Percentiles rank a stretch among this genome's conserved stretches.
These are phyloP conservation scores for Brassica cretica DNA, from an alignment of 345 rosid genomes.

Conservation along the genomic window DNA sequence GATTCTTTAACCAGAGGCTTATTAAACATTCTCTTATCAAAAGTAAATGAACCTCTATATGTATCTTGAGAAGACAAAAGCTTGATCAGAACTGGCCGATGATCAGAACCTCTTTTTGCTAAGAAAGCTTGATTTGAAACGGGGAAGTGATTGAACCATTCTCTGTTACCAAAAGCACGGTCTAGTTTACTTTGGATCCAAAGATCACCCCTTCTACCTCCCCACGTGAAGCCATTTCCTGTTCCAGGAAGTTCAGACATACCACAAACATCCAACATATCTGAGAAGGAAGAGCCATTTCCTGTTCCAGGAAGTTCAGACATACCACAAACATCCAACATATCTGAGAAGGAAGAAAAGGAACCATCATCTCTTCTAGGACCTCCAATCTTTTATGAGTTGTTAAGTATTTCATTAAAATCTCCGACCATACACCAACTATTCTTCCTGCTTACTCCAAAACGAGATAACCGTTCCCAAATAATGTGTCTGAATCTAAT, in stretches of 20 bases:
- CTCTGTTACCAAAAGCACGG: neutral
- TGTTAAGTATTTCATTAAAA: neutral
- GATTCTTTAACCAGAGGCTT: neutral
- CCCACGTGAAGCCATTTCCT: neutral
- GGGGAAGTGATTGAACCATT: neutral
- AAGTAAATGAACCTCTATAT: neutral
- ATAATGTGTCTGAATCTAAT: neutral
- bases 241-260: neutral
- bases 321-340: neutral
- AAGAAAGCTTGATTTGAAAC: neutral
- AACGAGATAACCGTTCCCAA: neutral
- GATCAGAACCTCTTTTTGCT: neutral
- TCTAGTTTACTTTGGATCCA: neutral
- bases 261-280: neutral
- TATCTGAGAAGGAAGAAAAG: neutral
- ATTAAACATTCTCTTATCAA: neutral
- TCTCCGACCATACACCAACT: neutral
- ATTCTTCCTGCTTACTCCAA: neutral
- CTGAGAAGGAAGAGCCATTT: neutral
- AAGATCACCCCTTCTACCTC: neutral
- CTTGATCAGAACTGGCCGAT: neutral
- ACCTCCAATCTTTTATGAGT: too few relatives aligned
- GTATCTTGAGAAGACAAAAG: neutral
- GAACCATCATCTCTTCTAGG: neutral
- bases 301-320: neutral